These are phyloP conservation scores for Spizellomyces sp. DNA, from an alignment of 192 early-diverging fungal species.

Conservation along the genomic window DNA sequence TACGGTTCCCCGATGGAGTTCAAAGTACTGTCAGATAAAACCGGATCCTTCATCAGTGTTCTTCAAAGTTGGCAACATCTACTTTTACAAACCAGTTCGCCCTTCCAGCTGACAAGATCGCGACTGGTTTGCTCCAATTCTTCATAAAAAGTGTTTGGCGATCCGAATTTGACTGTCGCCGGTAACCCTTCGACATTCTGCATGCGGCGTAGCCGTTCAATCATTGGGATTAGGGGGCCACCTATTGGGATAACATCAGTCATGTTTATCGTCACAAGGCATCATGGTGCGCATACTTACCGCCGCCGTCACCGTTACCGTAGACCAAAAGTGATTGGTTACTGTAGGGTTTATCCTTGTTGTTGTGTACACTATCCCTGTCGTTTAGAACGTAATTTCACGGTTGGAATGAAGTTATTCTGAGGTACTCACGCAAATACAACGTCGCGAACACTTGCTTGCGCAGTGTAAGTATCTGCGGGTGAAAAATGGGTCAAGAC, in stretches of 20 bases:
- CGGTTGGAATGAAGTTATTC: background rate
- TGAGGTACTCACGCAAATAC: conserved; percentile 13
- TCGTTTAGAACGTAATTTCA: background rate
- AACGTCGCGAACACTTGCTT: conserved; percentile 59
- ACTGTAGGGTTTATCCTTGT: conserved; percentile 84
- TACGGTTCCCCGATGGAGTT: conserved; percentile 94
- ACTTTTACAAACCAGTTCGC: conserved; percentile 72
- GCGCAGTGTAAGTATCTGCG: conserved; percentile 81
- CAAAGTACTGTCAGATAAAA: conserved; percentile 70
- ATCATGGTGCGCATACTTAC: conserved; percentile 20
- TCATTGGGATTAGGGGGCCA: conserved; percentile 79
- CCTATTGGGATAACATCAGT: conserved; percentile 32
- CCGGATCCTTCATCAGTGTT: background rate
- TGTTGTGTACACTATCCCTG: conserved; percentile 68
- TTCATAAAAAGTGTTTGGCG: conserved; percentile 86
- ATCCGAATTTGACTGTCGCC: conserved; percentile 72
- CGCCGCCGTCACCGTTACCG: conserved; percentile 97
- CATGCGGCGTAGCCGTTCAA: conserved; percentile 81
- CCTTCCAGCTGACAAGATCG: conserved; percentile 85
- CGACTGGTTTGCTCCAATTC: conserved; percentile 67
- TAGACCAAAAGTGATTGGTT: conserved; percentile 89
- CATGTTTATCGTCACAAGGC: background rate
- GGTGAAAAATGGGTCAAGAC: conserved; percentile 91
- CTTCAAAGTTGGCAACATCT: background rate
- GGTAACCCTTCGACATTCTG: conserved; percentile 74